These are phyloP conservation scores for Vanderwaltozyma yarrowii DNA, from an alignment of 805 yeast species.

Conservation along the genomic window DNA sequence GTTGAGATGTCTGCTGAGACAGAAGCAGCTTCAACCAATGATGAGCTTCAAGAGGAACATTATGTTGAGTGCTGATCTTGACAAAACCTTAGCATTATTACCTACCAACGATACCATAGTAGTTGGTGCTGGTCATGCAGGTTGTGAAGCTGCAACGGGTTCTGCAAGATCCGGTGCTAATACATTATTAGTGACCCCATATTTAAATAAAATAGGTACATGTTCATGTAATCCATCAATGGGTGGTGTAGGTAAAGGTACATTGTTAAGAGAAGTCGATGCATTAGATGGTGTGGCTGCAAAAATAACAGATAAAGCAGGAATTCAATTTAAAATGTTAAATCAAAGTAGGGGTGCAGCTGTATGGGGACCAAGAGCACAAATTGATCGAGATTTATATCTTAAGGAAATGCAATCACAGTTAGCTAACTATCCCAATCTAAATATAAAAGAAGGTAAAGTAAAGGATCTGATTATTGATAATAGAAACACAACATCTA, in stretches of 20 bases:
- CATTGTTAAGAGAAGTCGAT: constrained; percentile 83
- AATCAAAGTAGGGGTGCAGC: constrained; percentile 86
- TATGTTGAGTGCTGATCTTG: constrained; percentile 8
- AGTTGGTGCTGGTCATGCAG: constrained; percentile 98
- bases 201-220: constrained; percentile 66
- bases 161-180: constrained; percentile 73
- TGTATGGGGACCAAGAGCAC: constrained; percentile 97
- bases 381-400: constrained; percentile 80
- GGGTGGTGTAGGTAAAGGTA: constrained; percentile 99
- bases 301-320: constrained; percentile 81
- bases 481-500: constrained; percentile 17
- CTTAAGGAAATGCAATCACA: constrained; percentile 66
- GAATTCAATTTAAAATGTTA: constrained; percentile 80
- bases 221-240: constrained; percentile 96
- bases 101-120: constrained; percentile 49
- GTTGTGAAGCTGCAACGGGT: constrained; percentile 94
- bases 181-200: constrained; percentile 60
- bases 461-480: constrained; percentile 73
- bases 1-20: no score
- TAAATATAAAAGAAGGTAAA: constrained; percentile 50
- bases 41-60: neutral
- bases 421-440: constrained; percentile 44
- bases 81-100: constrained; percentile 2
- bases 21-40: no score
- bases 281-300: constrained; percentile 92